Evolutionary conservation across 129 eudicot species (phyloP).

Genomic region (Helianthus tuberosus): DNA sequence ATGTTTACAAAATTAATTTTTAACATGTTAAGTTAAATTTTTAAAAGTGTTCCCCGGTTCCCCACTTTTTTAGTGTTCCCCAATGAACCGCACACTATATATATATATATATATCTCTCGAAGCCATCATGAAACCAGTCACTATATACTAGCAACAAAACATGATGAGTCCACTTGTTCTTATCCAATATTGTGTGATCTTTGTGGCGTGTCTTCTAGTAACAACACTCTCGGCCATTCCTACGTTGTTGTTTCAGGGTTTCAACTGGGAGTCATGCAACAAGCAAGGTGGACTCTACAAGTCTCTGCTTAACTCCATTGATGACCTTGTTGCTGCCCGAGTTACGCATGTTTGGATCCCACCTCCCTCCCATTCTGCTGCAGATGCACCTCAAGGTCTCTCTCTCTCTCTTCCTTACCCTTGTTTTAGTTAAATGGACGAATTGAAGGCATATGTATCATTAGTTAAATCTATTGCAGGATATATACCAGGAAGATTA

Average conservation of each 20-base stretch:
- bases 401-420: neutral
- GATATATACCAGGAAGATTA: slow-evolving; percentile 77
- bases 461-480: slow-evolving; percentile 23
- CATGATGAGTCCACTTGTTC: slow-evolving; percentile 1
- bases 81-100: too few relatives aligned
- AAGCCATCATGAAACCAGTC: neutral
- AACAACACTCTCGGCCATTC: neutral
- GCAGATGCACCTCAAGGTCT: slow-evolving; percentile 46
- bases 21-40: too few relatives aligned
- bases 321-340: slow-evolving; percentile 58
- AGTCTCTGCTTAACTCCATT: slow-evolving; percentile 37
- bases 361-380: slow-evolving; percentile 74
- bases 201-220: slow-evolving; percentile 19
- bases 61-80: too few relatives aligned
- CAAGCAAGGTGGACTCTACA: slow-evolving; percentile 68
- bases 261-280: slow-evolving; percentile 75
- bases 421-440: neutral
- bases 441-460: too few relatives aligned
- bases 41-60: too few relatives aligned
- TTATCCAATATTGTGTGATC: neutral
- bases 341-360: slow-evolving; percentile 83
- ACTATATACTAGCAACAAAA: neutral
- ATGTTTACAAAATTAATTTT: too few relatives aligned
- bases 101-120: too few relatives aligned
- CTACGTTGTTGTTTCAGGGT: slow-evolving; percentile 49